These are phyloP conservation scores for Claviceps cyperi DNA, from an alignment of 2,329 filamentous ascomycete genomes.

Conservation along the genomic window DNA sequence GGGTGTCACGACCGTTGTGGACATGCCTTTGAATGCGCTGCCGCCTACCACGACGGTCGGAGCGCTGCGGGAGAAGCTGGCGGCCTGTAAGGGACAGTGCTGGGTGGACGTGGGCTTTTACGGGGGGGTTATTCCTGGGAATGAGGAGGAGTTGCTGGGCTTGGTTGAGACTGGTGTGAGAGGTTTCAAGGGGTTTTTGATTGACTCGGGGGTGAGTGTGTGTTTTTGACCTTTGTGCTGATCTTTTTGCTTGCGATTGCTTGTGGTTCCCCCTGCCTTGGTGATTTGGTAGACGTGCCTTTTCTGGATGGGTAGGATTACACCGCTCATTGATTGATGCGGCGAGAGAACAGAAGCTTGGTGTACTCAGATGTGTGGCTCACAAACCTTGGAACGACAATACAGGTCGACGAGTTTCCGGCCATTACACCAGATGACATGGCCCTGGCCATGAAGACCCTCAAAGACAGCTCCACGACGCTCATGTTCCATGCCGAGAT, in stretches of 20 bases:
- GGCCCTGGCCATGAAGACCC: constrained; percentile 59
- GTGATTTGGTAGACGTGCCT: too few relatives aligned
- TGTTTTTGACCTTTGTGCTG: too few relatives aligned
- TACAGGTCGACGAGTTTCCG: constrained; percentile 87
- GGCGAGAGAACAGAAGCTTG: too few relatives aligned
- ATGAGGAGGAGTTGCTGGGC: constrained; percentile 61
- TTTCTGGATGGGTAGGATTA: too few relatives aligned
- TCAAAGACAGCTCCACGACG: constrained; percentile 71
- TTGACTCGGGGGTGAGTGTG: constrained; percentile 73
- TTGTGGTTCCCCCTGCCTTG: too few relatives aligned
- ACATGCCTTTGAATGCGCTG: constrained; percentile 96
- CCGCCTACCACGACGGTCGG: constrained; percentile 84
- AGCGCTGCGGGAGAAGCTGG: constrained; percentile 72
- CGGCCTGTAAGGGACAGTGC: constrained; percentile 72
- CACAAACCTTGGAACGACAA: neutral
- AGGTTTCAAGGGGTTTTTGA: constrained; percentile 95
- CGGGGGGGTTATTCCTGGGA: constrained; percentile 85
- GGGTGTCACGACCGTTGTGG: constrained; percentile 89
- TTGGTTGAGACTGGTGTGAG: constrained; percentile 76
- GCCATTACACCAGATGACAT: constrained; percentile 74
- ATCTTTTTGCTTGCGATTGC: too few relatives aligned
- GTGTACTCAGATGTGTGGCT: too few relatives aligned
- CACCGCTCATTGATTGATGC: too few relatives aligned
- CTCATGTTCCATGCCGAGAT: constrained; percentile 99
- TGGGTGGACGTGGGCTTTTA: constrained; percentile 99